Conservation (phyloP, 345 rosid species). For the Euphorbia tirucalli region DNA sequence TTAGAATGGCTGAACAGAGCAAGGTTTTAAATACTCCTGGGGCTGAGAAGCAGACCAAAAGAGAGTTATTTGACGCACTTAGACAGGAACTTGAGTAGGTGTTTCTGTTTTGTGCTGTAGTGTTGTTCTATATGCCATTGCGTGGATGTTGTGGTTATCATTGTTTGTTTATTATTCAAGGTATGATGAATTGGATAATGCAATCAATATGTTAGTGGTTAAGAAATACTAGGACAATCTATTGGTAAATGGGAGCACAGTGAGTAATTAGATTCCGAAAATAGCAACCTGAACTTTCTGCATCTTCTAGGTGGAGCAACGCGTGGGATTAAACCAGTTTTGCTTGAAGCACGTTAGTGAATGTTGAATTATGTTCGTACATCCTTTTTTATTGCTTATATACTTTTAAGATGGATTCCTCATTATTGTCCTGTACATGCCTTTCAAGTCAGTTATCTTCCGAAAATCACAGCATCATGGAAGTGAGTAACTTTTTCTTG, state of each 20-base stretch:
- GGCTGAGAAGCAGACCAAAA: slow-evolving; percentile 86
- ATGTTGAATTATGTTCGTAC: neutral
- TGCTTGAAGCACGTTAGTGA: neutral
- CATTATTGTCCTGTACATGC: neutral
- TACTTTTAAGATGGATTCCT: neutral
- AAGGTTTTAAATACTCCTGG: slow-evolving; percentile 85
- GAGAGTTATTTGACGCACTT: slow-evolving; percentile 83
- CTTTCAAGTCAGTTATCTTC: neutral
- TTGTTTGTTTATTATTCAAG: too few species aligned
- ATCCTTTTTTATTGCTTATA: neutral
- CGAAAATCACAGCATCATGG: too few species aligned
- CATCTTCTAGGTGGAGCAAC: neutral
- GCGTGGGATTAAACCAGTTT: neutral
- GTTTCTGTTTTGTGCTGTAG: neutral
- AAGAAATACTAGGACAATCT: slow-evolving; percentile 1
- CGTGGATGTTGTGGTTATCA: neutral
- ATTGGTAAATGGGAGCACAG: neutral
- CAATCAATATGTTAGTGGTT: neutral
- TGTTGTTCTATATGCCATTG: neutral
- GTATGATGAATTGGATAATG: neutral
- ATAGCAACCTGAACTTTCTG: neutral
- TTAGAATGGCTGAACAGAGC: slow-evolving; percentile 86
- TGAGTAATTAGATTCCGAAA: neutral
- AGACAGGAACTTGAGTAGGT: slow-evolving; percentile 87
- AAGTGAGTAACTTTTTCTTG: too few species aligned